Evolutionary conservation across 164 flowering plant genomes (phyloP).

Genomic region (Hamamelis virginiana): DNA sequence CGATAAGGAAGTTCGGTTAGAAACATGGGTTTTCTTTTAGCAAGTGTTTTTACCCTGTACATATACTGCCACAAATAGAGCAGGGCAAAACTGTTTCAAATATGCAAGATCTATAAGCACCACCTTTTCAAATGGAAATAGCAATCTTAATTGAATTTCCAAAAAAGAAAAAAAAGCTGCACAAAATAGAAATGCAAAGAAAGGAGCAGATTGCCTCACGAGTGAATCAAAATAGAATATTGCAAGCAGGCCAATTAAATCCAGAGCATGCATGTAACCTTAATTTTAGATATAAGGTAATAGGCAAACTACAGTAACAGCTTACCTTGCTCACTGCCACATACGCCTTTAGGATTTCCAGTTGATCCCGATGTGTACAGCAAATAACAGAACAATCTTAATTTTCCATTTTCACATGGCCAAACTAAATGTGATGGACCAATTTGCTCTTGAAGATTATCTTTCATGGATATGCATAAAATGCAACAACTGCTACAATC

Average conservation of each 20-base stretch:
- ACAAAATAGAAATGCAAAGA: too few relatives aligned
- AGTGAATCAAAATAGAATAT: not conserved
- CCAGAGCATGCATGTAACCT: not conserved
- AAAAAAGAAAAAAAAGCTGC: too few relatives aligned
- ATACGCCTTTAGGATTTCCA: conserved; percentile 91
- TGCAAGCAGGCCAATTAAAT: not conserved
- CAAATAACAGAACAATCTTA: conserved; percentile 66
- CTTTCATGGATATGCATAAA: conserved; percentile 44
- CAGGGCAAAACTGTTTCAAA: too few relatives aligned
- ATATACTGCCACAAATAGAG: too few relatives aligned
- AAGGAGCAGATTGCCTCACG: too few relatives aligned
- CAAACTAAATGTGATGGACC: conserved; percentile 24
- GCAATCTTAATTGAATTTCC: too few relatives aligned
- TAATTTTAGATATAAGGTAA: too few relatives aligned
- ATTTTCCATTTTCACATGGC: conserved; percentile 57
- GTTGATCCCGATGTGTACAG: conserved; percentile 96
- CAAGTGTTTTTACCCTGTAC: too few relatives aligned
- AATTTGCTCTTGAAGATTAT: conserved; percentile 16
- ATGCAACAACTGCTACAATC: conserved; percentile 34
- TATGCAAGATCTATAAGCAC: too few relatives aligned
- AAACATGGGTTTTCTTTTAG: too few relatives aligned
- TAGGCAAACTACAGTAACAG: not conserved
- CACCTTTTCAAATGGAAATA: too few relatives aligned
- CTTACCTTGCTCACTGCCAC: conserved; percentile 86
- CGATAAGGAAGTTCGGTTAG: too few relatives aligned